phyloP scores from a whole-genome alignment of 2,329 filamentous ascomycete genomes.

The Colletotrichum cereale region DNA sequence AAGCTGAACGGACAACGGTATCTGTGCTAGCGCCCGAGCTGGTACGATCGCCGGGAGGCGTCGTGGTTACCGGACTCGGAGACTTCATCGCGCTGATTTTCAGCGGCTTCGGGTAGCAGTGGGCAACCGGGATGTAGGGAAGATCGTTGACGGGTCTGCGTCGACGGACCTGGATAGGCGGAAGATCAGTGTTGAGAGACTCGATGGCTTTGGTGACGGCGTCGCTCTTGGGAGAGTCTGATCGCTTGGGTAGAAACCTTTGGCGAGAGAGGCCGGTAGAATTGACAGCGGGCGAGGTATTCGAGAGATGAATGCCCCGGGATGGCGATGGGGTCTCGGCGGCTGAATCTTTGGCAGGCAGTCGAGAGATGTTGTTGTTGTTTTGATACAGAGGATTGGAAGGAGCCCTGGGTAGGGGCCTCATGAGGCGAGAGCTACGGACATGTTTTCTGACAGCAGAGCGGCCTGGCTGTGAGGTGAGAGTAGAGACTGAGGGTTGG shows the following conservation, averaged over 20 bases:
- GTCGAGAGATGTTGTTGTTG: slow-evolving; percentile 4
- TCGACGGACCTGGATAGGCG: slow-evolving; percentile 26
- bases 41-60: neutral
- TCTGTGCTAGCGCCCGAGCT: neutral
- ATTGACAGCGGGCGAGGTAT: slow-evolving; percentile 13
- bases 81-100: slow-evolving; percentile 30
- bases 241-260: slow-evolving; percentile 2
- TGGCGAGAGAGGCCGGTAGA: neutral
- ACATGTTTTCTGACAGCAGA: slow-evolving; percentile 12
- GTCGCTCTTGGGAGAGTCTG: slow-evolving; percentile 7
- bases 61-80: slow-evolving; percentile 6
- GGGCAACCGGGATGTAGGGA: slow-evolving; percentile 16
- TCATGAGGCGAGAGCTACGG: slow-evolving; percentile 12
- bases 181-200: slow-evolving; percentile 20
- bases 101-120: slow-evolving; percentile 31
- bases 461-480: neutral
- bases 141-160: slow-evolving; percentile 24
- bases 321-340: neutral
- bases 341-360: neutral
- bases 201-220: neutral
- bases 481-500: neutral
- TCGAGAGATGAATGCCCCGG: neutral
- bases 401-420: neutral
- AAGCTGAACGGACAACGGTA: slow-evolving; percentile 17
- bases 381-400: neutral